phyloP scores from a whole-genome alignment of 306 rosid species.

The Urtica urens region DNA sequence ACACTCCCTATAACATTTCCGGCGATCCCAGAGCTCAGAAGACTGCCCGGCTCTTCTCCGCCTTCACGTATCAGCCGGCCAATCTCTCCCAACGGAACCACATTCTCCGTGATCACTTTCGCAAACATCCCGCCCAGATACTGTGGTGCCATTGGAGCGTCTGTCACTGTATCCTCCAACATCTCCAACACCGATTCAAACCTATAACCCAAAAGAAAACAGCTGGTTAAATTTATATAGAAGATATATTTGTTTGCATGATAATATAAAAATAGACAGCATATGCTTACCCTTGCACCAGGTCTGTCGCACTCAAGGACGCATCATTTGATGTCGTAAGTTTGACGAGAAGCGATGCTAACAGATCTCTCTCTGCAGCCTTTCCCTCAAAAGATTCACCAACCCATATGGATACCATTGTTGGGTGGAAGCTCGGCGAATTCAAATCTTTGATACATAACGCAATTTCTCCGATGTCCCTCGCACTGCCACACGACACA shows the following conservation, averaged over 20 bases:
- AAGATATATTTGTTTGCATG: not conserved
- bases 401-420: constrained; percentile 78
- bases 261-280: not conserved
- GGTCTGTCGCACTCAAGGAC: constrained; percentile 46
- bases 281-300: constrained; percentile 51
- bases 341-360: constrained; percentile 51
- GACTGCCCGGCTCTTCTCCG: constrained; percentile 68
- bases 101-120: constrained; percentile 31
- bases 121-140: constrained; percentile 65
- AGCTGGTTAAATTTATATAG: not conserved
- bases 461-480: constrained; percentile 64
- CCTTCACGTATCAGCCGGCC: constrained; percentile 46
- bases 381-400: constrained; percentile 74
- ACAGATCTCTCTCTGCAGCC: constrained; percentile 60
- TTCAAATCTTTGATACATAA: constrained; percentile 60
- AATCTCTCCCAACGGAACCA: constrained; percentile 46
- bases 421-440: constrained; percentile 71
- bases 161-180: constrained; percentile 76
- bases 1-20: constrained; percentile 63
- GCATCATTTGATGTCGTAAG: constrained; percentile 45
- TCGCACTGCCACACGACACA: constrained; percentile 48
- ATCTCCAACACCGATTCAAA: constrained; percentile 33
- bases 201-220: not conserved
- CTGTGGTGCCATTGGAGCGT: constrained; percentile 82
- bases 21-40: constrained; percentile 54